Evolutionary conservation across 2,329 filamentous ascomycete species (phyloP), one percentile per base, ranked within the genome.

Genomic region (Myriosclerotinia curreyana): DNA sequence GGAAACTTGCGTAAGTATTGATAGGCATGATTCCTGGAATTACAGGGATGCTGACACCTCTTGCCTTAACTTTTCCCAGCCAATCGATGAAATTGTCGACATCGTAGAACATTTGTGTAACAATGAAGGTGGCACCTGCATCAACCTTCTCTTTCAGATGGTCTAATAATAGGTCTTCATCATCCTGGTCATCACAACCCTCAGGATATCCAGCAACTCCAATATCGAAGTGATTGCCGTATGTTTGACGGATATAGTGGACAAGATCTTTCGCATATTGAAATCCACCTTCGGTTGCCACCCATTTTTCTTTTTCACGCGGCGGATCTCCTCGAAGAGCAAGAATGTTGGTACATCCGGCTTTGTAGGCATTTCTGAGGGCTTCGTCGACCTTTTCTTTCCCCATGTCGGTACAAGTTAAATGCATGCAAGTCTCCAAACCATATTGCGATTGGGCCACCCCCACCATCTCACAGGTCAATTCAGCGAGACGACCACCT

Each of bases 91-190:
- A 99, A 75, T 95, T 94, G 73, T 99, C 94, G 58, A 86, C 93
- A 74, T 99, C 94, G 80, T 99, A 99, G 79, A 98, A 98, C 95
- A 99, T 99, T 79, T 99, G 95, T 0, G 95, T 98, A 62, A 99
- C 91, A 68, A 99, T 90, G 75, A 98, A 99, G 8, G 90, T 89
- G 67, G 89, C 93, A 60, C 95, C 95, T 65, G 91, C 91, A 75
- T 99, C 95, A 42, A 98, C 88, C 80, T 99, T 99, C 77, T 98
- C 90, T 80, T 98, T 98, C 74, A 99, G 79, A 76, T 98, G 95
- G 69, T 95, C 88, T 68, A 99, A 86, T 72, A 99, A 83, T 66
- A 85, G 78, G 54, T 96, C 92, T 61, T 92, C 88, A 73, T 96
- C 87, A 71, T 91, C 86, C 75, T 96, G 92, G 76, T 98, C 95